phyloP scores from a whole-genome alignment of 2,329 filamentous ascomycete genomes.

The Colletotrichum kahawae region DNA sequence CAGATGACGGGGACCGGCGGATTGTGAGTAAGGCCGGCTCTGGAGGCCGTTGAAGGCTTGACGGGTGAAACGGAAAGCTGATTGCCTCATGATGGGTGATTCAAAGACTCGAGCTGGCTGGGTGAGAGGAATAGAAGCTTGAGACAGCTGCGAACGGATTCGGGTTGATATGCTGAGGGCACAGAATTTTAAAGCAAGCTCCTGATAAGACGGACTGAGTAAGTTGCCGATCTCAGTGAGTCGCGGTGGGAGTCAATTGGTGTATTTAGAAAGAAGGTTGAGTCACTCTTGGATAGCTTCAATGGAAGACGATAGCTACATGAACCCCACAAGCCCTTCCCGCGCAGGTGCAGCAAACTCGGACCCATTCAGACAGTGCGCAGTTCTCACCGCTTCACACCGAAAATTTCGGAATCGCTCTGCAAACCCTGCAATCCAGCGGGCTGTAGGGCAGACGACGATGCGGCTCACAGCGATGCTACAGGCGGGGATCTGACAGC shows the following conservation, averaged over 20 bases:
- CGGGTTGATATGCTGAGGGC: background rate
- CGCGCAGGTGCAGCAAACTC: constrained; percentile 5
- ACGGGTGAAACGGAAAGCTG: constrained; percentile 37
- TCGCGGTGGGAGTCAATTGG: constrained; percentile 1
- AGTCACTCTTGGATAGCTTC: constrained; percentile 18
- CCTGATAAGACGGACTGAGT: background rate
- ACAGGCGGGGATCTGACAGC: background rate
- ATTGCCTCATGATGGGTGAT: constrained; percentile 35
- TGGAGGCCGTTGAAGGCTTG: constrained; percentile 40
- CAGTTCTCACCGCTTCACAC: constrained; percentile 19
- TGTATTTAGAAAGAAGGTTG: background rate
- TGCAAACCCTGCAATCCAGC: background rate
- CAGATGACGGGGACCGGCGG: constrained; percentile 73
- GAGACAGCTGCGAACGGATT: background rate
- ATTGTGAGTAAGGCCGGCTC: constrained; percentile 48
- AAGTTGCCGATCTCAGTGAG: background rate
- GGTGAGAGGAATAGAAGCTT: background rate
- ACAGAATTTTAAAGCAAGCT: background rate
- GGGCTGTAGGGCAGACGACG: background rate
- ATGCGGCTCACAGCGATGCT: background rate
- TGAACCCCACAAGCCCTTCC: background rate
- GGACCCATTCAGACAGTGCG: background rate
- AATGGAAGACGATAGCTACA: background rate
- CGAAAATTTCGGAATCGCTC: constrained; percentile 19
- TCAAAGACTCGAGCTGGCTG: background rate